Percentiles rank a stretch among this genome's conserved stretches.
These are phyloP conservation scores for Lanmaoa rubissima DNA, from an alignment of 768 basidiomycete species.

Conservation along the genomic window DNA sequence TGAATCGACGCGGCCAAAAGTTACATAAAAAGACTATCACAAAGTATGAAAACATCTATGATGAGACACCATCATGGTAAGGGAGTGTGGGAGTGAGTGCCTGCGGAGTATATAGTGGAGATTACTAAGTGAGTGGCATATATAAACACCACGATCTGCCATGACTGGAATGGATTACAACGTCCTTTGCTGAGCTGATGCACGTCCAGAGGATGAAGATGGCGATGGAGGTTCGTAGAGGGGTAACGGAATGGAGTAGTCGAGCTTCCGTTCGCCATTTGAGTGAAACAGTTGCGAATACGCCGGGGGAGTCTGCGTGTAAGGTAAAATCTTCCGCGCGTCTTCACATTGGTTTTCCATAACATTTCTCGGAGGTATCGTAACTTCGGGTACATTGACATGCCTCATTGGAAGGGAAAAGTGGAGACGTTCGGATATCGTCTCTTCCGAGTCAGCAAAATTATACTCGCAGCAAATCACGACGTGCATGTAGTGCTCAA, in stretches of 20 bases:
- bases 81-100: not conserved
- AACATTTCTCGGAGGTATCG: not conserved
- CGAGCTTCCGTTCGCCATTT: conserved; percentile 72
- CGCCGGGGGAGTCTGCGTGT: conserved; percentile 50
- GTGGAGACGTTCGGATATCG: conserved; percentile 25
- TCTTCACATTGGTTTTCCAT: conserved; percentile 5
- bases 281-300: conserved; percentile 77
- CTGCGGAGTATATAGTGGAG: not conserved
- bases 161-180: not conserved
- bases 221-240: conserved; percentile 49
- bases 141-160: not conserved
- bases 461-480: conserved; percentile 59
- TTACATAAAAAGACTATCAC: not conserved
- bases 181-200: conserved; percentile 6
- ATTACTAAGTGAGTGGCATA: not conserved
- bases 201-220: conserved; percentile 1
- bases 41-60: not conserved
- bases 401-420: conserved; percentile 52
- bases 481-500: conserved; percentile 53
- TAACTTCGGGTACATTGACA: conserved; percentile 39
- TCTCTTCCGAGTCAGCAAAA: conserved; percentile 34
- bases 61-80: not conserved
- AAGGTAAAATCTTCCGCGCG: conserved; percentile 15
- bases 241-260: conserved; percentile 62
- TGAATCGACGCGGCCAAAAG: conserved; percentile 8